Evolutionary conservation across 163 green algal genomes (phyloP), one percentile per base, ranked within the genome.

Genomic region (Smithsoniella earleae): DNA sequence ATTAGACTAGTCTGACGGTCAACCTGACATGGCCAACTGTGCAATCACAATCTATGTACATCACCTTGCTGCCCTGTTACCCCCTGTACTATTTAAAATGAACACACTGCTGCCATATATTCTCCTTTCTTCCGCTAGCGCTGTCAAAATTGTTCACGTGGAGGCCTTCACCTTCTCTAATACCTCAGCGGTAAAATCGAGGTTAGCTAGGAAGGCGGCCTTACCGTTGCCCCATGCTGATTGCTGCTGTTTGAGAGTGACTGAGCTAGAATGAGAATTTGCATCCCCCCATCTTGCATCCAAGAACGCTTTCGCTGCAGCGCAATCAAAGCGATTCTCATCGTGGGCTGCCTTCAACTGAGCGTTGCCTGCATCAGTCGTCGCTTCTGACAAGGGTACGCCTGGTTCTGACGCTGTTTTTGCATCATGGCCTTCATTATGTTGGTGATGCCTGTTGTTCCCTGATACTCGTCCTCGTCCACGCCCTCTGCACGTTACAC

Each of bases 201-300:
- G 27, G 8, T 69, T 69, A 18, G 25, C 33, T 25, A 33, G 58
- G 27, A 69, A 38, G 18, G 58, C 22, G 1, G 25, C 58, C 6
- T 31, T 69, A 6, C 58, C 58, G 34, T 69, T 69, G 5, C 58
- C 58, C 58, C 58, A 69, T 69, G 58, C 58, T 45, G 58, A 43
- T 31, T 69, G 31, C 25, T 49, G 40, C 40, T 49, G 40, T 13
- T 49, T 49, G 40, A 22, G 40, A 10, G 10, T 49, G 40, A 49
- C 13, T 10, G 58, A 20, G 34, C 58, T 31, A 43, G 58, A 33
- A 16, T 36, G 40, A 38, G 40, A n/a, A 18, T 33, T n/a, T 22
- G 34, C 58, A 45, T 30, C 25, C 1, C 43, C 58, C 58, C 58
- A 69, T 31, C 58, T 69, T 8, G 25, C 18, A 43, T 40, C 34